These are phyloP conservation scores for Alternaria arbusti DNA, from an alignment of 2,329 filamentous ascomycete genomes.

Conservation along the genomic window DNA sequence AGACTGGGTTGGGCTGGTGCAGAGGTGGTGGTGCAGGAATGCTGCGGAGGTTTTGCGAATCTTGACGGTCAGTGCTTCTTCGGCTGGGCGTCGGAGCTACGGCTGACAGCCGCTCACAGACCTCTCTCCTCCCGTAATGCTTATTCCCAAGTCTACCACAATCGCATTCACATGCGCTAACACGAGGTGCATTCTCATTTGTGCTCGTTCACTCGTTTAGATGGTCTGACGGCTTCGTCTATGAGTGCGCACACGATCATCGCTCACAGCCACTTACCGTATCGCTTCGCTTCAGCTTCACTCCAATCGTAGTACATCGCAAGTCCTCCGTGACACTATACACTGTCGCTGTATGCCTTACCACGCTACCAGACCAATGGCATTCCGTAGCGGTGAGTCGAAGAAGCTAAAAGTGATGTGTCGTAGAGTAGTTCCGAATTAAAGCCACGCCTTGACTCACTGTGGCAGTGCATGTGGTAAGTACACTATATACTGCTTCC, in stretches of 20 bases:
- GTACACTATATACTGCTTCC: background rate
- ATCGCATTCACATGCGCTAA: background rate
- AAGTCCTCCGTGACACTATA: background rate
- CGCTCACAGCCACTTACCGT: background rate
- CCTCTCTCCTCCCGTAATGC: slow-evolving; percentile 2
- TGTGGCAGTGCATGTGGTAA: background rate
- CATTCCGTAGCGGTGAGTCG: slow-evolving; percentile 1
- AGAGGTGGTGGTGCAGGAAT: slow-evolving; percentile 21
- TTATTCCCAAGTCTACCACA: background rate
- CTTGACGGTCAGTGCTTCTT: slow-evolving; percentile 27
- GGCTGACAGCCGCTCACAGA: slow-evolving; percentile 20
- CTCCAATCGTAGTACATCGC: background rate
- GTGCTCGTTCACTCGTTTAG: background rate
- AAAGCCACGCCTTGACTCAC: slow-evolving; percentile 1
- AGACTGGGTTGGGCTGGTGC: slow-evolving; percentile 38
- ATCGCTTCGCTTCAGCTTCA: background rate
- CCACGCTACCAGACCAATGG: background rate
- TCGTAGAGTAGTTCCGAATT: background rate
- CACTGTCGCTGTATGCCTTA: background rate
- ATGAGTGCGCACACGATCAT: background rate
- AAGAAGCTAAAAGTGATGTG: background rate
- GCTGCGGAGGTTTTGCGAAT: slow-evolving; percentile 33
- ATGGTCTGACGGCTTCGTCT: no score
- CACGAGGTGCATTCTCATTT: background rate
- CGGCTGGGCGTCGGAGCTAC: slow-evolving; percentile 24